Base-by-base conservation (phyloP, 2,329 filamentous ascomycete genomes). In the Byssoonygena ceratinophila region DNA sequence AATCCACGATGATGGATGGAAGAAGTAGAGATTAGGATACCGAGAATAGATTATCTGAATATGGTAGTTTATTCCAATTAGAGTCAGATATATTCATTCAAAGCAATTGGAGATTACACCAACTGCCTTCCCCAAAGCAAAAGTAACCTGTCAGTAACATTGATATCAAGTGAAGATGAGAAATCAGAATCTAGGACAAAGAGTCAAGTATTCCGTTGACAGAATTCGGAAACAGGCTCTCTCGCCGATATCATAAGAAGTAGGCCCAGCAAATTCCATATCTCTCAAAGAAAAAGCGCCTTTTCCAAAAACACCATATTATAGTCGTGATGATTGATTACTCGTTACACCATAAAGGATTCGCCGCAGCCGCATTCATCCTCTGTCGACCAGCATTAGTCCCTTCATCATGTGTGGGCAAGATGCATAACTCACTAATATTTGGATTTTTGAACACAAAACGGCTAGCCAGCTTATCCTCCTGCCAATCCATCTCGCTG, bases 371-470 rank as follows among this genome's bases (percentile, higher is more conserved):
- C 91, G 63, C 91, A 97, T 76, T 94, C 80, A 66, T 95, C 91
- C 77, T 94, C 90, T 96, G 67, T 5, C 56, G n/a, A 43, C n/a
- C 27, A 41, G 27, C 7, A 57, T 66, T 59, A 66, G 64, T 55
- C 53, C 48, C 29, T n/a, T 20, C 18, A 29, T 34, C 48, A 14
- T 16, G 32, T 16, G 32, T 20, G 23, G 22, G 41, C 23, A 36
- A 47, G 18, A 27, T 20, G 37, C 46, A 46, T 12, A 23, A 83
- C 90, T 80, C 74, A 95, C 90, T 98, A 66, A 97, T 97, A 65
- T 98, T 98, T 1, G 92, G 92, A 68, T 98, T 98, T 66, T 81
- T 84, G 72, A 98, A 98, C 47, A 95, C 83, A 69, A 98, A 98
- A 59, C 87, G 78, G 69, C 90, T 80, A 67, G 85, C 94, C 58